Base-by-base conservation (phyloP, 495 filamentous ascomycete genomes). In the Rhizodiscina lignyota region DNA sequence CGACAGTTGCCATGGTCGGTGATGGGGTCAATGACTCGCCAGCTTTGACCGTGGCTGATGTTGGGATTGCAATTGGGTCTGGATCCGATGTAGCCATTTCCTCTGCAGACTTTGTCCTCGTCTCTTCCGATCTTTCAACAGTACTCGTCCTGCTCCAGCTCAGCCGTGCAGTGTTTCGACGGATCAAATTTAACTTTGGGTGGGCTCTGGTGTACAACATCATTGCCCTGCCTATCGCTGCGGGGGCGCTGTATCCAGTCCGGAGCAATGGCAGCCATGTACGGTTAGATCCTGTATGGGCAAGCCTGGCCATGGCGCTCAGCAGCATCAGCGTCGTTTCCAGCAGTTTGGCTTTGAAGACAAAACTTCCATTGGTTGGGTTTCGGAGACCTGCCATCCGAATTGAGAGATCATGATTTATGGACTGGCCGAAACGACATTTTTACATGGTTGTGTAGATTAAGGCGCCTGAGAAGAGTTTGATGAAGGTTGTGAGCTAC, bases 1-100 rank as follows among this genome's bases (percentile, higher is more conserved):
- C 49, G 19, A 67, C 65, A 15, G 61, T 77, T 17, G 74, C 68
- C 5, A 75, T 77, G 52, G 63, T 87, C 2, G 85, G 84, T 16
- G 84, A 94, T 48, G 85, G 84, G 36, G 79, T 91, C 53, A 94
- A 94, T 52, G 85, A 92, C 52, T 71, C 79, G 2, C 82, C 85
- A 1, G 83, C 85, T 11, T 68, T 93, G 20, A 68, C 78, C 4
- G 68, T 67, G 15, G 79, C 85, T 16, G 79, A 89, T 47, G 76
- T 92, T 0, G 82, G 80, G 34, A 77, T 93, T 34, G 80, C 85
- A 13, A 76, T 93, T 48, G 79, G 79, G 4, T 79, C 76, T 1
- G 85, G 84, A 19, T 79, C 76, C 0, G 85, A 94, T 45, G 74
- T 93, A 5, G 85, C 85, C 18, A 77, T 92, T 50, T 72, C 71